Base-by-base conservation (phyloP, 345 rosid species). In the Euphorbia pulcherrima region DNA sequence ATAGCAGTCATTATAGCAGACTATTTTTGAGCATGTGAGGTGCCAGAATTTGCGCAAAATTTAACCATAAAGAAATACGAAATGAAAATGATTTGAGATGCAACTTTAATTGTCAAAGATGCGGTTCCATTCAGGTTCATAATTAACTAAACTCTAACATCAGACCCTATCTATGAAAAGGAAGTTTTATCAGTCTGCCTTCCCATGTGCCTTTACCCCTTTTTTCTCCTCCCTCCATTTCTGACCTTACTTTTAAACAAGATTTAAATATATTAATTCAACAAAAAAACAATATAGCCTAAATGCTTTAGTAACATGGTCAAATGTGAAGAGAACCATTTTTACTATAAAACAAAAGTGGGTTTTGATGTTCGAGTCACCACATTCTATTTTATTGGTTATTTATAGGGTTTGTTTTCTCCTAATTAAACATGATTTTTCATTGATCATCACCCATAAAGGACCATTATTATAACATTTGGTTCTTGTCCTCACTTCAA, bases 141-240 rank as follows among this genome's bases (percentile, higher is more conserved):
- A 53, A 14, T 33, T 33, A 33, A 33, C 37, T 33, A 33, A 33
- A 33, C 60, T 63, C 55, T 24, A 58, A 21, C 13, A 54, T 24
- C n/a, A n/a, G 53, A 62, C 21, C 33, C 20, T 30, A 17, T 70
- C 51, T 13, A 14, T 60, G 11, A 60, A 7, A 60, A 60, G 6
- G 6, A 41, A 40, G 10, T 18, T 8, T 3, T 18, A 75, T 68
- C 20, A 23, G 37, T 33, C 7, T 62, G 73, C 73, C 70, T n/a
- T 27, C 69, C 69, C 85, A 74, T 74, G 75, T 76, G 78, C 75
- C 17, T 21, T 17, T 18, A 48, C 46, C 63, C 52, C 6, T n/a
- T 28, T 57, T 64, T 62, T 60, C 13, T 54, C 52, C 65, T 64
- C 41, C 7, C 60, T 2, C 40, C 58, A 4, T 12, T 24, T 78